A percentile compares a stretch with the other conserved stretches of the same genome.
phyloP scores from a whole-genome alignment of 176 grass and related monocot species.

The Sorghum bicolor region DNA sequence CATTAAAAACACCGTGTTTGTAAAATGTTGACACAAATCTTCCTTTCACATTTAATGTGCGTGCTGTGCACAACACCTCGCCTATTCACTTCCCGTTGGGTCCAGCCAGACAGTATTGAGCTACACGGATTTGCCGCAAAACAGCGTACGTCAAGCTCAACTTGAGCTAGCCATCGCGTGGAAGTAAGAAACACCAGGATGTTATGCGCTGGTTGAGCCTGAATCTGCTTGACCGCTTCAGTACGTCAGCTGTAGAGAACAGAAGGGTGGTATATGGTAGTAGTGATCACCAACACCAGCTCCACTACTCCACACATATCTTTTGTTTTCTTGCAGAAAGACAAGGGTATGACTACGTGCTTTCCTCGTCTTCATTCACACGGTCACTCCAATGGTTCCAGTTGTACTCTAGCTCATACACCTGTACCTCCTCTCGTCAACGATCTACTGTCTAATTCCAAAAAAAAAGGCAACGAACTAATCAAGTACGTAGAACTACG shows the following conservation, averaged over 20 bases:
- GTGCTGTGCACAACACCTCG: background rate
- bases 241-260: background rate
- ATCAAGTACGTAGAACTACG: background rate
- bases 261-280: background rate
- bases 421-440: conserved; percentile 24
- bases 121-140: conserved; percentile 8
- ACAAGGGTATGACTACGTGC: background rate
- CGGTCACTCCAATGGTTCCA: conserved; percentile 27
- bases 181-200: background rate
- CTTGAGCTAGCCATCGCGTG: conserved; percentile 8
- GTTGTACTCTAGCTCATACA: conserved; percentile 21
- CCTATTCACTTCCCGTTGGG: background rate
- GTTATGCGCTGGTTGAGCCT: conserved; percentile 5
- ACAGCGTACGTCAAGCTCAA: conserved; percentile 6
- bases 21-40: background rate
- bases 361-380: conserved; percentile 2
- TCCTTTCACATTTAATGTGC: background rate
- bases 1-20: background rate
- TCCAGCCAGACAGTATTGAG: background rate
- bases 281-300: background rate
- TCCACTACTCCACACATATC: background rate
- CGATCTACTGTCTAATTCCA: background rate
- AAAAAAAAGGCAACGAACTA: background rate
- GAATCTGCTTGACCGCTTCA: background rate
- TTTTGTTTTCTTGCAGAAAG: background rate